phyloP scores from a whole-genome alignment of 352 stramenopile species.

The Phytophthora sansomeana region DNA sequence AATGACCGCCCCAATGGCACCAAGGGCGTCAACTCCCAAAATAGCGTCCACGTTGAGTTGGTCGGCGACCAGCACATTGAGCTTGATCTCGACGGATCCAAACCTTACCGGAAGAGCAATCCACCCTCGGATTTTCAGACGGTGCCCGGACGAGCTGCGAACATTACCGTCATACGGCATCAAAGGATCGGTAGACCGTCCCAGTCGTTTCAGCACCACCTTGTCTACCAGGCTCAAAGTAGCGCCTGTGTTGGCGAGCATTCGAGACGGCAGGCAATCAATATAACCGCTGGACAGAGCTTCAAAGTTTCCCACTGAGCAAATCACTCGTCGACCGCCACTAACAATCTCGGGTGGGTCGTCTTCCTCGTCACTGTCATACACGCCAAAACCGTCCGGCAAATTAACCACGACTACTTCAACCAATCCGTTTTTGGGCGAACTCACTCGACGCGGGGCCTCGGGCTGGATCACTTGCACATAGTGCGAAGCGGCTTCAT shows the following conservation, averaged over 20 bases:
- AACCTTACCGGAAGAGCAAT: neutral
- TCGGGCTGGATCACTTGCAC: neutral
- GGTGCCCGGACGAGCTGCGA: constrained; percentile 3
- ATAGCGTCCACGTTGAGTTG: constrained; percentile 10
- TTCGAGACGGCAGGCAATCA: constrained; percentile 7
- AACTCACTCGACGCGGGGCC: neutral
- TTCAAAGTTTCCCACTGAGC: constrained; percentile 1
- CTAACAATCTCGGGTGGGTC: neutral
- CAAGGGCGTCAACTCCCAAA: constrained; percentile 3
- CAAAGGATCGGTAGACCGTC: neutral
- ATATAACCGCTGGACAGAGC: constrained; percentile 5
- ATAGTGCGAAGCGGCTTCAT: neutral
- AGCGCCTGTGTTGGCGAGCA: constrained; percentile 10
- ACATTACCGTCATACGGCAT: neutral
- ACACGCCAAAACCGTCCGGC: neutral
- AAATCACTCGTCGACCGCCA: neutral
- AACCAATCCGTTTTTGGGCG: neutral
- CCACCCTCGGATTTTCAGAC: neutral
- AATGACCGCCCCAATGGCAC: constrained; percentile 7
- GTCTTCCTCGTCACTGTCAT: neutral
- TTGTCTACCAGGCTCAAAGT: constrained; percentile 6
- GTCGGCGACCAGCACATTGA: constrained; percentile 4
- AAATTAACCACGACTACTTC: neutral
- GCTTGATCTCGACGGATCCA: neutral
- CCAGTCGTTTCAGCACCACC: constrained; percentile 1